A percentile compares a stretch with the other conserved stretches of the same genome.
phyloP scores from a whole-genome alignment of 768 basidiomycete genomes.

The Collybia sordida region DNA sequence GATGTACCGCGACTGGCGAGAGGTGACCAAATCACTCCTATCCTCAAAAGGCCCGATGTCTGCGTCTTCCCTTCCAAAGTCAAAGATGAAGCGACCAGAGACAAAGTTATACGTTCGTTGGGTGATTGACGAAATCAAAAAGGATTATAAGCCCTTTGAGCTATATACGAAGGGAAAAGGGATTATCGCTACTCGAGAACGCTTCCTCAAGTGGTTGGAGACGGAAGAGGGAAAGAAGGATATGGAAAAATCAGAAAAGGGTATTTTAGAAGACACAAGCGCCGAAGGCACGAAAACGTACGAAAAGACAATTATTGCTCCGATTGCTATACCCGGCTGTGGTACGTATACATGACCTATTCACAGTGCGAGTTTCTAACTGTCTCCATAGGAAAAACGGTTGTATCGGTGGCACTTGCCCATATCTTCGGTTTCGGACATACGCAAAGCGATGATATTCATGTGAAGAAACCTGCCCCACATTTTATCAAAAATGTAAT shows the following conservation, averaged over 20 bases:
- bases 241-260: conserved; percentile 27
- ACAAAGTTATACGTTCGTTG: conserved; percentile 79
- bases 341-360: conserved; percentile 50
- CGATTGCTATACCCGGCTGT: conserved; percentile 90
- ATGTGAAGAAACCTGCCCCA: conserved; percentile 69
- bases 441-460: conserved; percentile 91
- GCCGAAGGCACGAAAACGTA: conserved; percentile 23
- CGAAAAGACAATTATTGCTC: conserved; percentile 82
- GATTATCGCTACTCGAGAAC: conserved; percentile 80
- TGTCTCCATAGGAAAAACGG: conserved; percentile 73
- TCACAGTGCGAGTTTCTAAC: conserved; percentile 13
- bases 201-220: conserved; percentile 70
- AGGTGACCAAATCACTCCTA: conserved; percentile 82
- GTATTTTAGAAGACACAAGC: conserved; percentile 31
- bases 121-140: conserved; percentile 75
- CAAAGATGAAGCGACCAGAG: conserved; percentile 75
- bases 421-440: conserved; percentile 87
- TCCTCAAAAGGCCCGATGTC: conserved; percentile 24
- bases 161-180: conserved; percentile 72
- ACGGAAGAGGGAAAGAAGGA: conserved; percentile 43
- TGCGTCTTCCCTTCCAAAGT: conserved; percentile 48
- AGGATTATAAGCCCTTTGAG: conserved; percentile 57
- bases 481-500: conserved; percentile 73
- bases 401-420: conserved; percentile 74
- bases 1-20: conserved; percentile 98